A percentile compares a stretch with the other conserved stretches of the same genome.
Conservation (phyloP, 1,284 basidiomycete species). For the Ceratobasidium sp. region DNA sequence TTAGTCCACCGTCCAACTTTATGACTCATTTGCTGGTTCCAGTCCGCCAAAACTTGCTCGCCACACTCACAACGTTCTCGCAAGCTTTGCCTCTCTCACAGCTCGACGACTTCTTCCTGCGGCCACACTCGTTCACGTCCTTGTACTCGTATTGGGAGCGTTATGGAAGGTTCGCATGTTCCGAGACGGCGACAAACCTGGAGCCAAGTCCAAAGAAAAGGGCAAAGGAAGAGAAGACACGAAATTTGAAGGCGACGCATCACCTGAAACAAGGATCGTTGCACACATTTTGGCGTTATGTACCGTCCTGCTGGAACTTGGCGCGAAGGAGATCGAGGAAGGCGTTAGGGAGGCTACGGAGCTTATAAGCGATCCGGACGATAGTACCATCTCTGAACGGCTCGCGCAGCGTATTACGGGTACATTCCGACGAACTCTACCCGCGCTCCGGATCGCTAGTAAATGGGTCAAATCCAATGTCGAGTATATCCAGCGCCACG, state of each 20-base stretch:
- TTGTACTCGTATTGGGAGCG: slow-evolving; percentile 81
- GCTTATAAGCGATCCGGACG: slow-evolving; percentile 57
- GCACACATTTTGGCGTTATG: slow-evolving; percentile 82
- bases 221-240: slow-evolving; percentile 48
- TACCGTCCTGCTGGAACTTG: slow-evolving; percentile 76
- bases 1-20: not conserved
- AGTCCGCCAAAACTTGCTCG: slow-evolving; percentile 64
- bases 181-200: slow-evolving; percentile 22
- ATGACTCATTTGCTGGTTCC: slow-evolving; percentile 23
- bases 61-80: slow-evolving; percentile 69
- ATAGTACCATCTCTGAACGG: slow-evolving; percentile 56
- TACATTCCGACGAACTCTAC: slow-evolving; percentile 86
- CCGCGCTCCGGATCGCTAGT: slow-evolving; percentile 86
- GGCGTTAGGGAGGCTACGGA: slow-evolving; percentile 49
- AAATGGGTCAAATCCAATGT: slow-evolving; percentile 91
- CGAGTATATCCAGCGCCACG: slow-evolving; percentile 69
- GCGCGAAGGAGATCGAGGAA: slow-evolving; percentile 66
- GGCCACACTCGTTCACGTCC: slow-evolving; percentile 82
- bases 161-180: slow-evolving; percentile 86
- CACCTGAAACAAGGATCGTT: slow-evolving; percentile 78
- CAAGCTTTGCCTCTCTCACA: slow-evolving; percentile 71
- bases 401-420: slow-evolving; percentile 88
- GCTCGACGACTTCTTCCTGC: slow-evolving; percentile 71
- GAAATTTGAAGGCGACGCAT: slow-evolving; percentile 40
- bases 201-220: slow-evolving; percentile 56